These are phyloP conservation scores for Diaporthe longicolla DNA, from an alignment of 2,329 filamentous ascomycete genomes.

Conservation along the genomic window DNA sequence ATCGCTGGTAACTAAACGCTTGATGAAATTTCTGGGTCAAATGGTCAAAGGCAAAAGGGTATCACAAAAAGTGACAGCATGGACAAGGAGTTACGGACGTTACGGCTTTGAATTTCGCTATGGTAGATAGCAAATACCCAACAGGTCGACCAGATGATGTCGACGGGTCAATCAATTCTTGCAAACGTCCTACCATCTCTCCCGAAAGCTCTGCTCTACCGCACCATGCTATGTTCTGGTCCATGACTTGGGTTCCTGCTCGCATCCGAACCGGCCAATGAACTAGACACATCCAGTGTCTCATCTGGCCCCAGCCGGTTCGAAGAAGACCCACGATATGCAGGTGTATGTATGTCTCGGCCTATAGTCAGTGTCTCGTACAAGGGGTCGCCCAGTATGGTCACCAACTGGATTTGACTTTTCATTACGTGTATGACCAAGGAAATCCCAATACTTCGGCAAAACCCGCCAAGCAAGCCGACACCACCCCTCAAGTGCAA, in stretches of 20 bases:
- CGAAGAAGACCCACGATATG: neutral
- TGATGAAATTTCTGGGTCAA: conserved; percentile 42
- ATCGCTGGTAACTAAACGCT: conserved; percentile 65
- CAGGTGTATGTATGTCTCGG: neutral
- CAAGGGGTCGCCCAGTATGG: neutral
- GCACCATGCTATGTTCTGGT: neutral
- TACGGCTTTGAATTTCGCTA: conserved; percentile 43
- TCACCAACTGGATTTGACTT: neutral
- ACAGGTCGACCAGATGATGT: conserved; percentile 34
- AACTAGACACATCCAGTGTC: too few relatives aligned
- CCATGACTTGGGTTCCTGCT: neutral
- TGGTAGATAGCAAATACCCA: conserved; percentile 42
- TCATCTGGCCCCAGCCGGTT: neutral
- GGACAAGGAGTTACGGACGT: conserved; percentile 43
- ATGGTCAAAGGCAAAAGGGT: conserved; percentile 39
- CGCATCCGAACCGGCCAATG: neutral
- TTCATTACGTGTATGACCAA: neutral
- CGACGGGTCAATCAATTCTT: conserved; percentile 44
- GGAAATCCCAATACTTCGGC: neutral
- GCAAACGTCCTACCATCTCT: conserved; percentile 43
- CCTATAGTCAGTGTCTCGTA: neutral
- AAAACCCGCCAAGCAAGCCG: neutral
- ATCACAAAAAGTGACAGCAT: conserved; percentile 43
- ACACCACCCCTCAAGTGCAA: neutral
- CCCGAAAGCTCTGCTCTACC: neutral